Base-by-base conservation (phyloP, 495 filamentous ascomycete genomes). In the Chaetomium tenue region DNA sequence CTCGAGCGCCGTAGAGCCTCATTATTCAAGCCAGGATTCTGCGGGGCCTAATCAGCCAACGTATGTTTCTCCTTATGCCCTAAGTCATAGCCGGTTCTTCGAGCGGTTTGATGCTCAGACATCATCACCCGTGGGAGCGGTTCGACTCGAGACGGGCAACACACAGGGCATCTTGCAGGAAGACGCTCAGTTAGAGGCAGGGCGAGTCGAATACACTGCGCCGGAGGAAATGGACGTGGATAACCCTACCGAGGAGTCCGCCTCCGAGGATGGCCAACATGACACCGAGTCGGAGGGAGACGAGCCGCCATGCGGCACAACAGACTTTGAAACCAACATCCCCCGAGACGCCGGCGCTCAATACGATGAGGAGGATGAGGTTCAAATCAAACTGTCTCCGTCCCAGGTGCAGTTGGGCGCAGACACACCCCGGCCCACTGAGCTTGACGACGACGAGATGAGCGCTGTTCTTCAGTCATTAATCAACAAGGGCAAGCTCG, bases 401-500 rank as follows among this genome's bases (percentile, higher is more conserved):
- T 9, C 61, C 4, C 56, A 62, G 25, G n/a, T 28, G 22, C 9
- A 48, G 11, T 39, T 25, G 11, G 26, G 25, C 3, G 26, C 42
- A 6, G 61, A 61, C 6, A 52, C 40, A 5, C 57, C 61, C 3
- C 28, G n/a, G 28, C 40, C 30, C 28, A 33, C 64, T 16, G 62
- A 65, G 9, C 8, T 66, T 47, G 74, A 72, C 28, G 75, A 74
- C 53, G 70, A 74, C 50, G 70, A 72, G n/a, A 42, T 54, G n/a
- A 68, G 37, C 23, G 58, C 61, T 46, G 42, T 66, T 5, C 53
- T 69, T 22, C 40, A 58, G 33, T 44, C 55, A 18, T 26, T 74
- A 9, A 65, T 56, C 25, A 30, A 57, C 20, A 62, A 64, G 23
- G 66, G 67, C 13, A 63, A 65, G 22, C 66, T 76, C 4, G 63